phyloP scores from a whole-genome alignment of 352 stramenopile species.

The Pythium coloratum region DNA sequence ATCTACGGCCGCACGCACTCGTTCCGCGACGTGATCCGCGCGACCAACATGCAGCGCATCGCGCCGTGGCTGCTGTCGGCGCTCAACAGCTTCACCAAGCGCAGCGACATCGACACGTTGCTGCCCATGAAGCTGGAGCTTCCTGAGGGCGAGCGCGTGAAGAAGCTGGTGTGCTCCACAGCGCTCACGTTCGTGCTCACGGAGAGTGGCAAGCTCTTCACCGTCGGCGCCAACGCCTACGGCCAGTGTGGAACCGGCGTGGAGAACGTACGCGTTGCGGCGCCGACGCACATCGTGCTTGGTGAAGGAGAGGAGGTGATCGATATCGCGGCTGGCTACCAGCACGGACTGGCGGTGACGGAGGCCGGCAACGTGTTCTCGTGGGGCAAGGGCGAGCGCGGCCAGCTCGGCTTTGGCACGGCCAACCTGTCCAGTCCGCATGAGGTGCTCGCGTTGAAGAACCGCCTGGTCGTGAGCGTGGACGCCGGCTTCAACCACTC shows the following conservation, averaged over 20 bases:
- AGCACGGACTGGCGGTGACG: slow-evolving; percentile 76
- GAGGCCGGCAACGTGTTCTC: slow-evolving; percentile 69
- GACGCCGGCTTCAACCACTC: slow-evolving; percentile 86
- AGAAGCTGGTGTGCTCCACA: slow-evolving; percentile 84
- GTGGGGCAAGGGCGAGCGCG: slow-evolving; percentile 84
- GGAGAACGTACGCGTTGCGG: slow-evolving; percentile 60
- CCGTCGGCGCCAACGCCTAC: slow-evolving; percentile 75
- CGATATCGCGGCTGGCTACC: slow-evolving; percentile 72
- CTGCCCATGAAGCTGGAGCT: slow-evolving; percentile 55
- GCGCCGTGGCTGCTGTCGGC: slow-evolving; percentile 63
- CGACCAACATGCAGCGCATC: slow-evolving; percentile 83
- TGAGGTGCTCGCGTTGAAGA: slow-evolving; percentile 77
- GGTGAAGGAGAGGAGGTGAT: slow-evolving; percentile 62
- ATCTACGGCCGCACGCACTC: slow-evolving; percentile 80
- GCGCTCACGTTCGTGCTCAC: slow-evolving; percentile 76
- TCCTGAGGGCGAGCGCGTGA: slow-evolving; percentile 55
- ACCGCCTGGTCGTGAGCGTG: slow-evolving; percentile 60
- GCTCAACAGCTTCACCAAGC: slow-evolving; percentile 75
- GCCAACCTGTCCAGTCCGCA: slow-evolving; percentile 72
- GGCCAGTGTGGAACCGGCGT: slow-evolving; percentile 74
- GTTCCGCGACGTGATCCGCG: slow-evolving; percentile 82
- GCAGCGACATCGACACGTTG: slow-evolving; percentile 65
- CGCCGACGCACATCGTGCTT: slow-evolving; percentile 56
- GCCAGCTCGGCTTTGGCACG: slow-evolving; percentile 77
- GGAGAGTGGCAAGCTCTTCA: slow-evolving; percentile 78